These are phyloP conservation scores for Danielia oregonensis DNA, from an alignment of 805 yeast genomes.

Conservation along the genomic window DNA sequence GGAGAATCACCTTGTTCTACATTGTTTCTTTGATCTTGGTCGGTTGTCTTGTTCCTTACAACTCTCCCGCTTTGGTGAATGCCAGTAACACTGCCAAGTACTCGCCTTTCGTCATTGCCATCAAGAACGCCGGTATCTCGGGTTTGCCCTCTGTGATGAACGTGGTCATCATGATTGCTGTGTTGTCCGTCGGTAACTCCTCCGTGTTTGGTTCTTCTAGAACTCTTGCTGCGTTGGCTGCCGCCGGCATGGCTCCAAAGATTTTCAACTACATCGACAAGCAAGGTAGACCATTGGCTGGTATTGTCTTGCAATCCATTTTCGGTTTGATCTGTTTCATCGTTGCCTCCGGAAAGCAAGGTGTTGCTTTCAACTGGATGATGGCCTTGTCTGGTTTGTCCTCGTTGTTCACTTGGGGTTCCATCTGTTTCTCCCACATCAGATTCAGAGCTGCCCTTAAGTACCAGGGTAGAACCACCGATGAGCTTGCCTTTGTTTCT, in stretches of 20 bases:
- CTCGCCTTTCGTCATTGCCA: conserved; percentile 76
- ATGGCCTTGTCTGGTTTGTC: conserved; percentile 25
- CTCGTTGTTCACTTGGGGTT: conserved; percentile 26
- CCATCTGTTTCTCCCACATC: conserved; percentile 24
- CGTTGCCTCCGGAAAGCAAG: conserved; percentile 35
- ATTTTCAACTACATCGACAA: conserved; percentile 40
- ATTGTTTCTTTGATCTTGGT: conserved; percentile 41
- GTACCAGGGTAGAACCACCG: conserved; percentile 20
- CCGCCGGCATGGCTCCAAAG: conserved; percentile 66
- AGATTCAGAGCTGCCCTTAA: conserved; percentile 24
- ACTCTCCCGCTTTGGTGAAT: conserved; percentile 43
- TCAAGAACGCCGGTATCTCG: conserved; percentile 54
- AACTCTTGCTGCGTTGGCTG: conserved; percentile 63
- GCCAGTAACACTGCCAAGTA: conserved; percentile 51
- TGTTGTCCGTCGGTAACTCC: conserved; percentile 73
- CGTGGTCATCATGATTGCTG: conserved; percentile 69
- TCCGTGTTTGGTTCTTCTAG: conserved; percentile 73
- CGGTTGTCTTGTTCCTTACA: conserved; percentile 48
- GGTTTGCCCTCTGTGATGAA: conserved; percentile 72
- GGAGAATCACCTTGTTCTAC: conserved; percentile 60
- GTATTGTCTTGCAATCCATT: conserved; percentile 27
- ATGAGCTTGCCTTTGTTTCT: conserved; percentile 52
- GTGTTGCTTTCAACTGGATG: conserved; percentile 23
- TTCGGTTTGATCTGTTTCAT: conserved; percentile 64
- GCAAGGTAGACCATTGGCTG: conserved; percentile 41